phyloP scores from a whole-genome alignment of 1,284 basidiomycete genomes.

The Tilletia caries region DNA sequence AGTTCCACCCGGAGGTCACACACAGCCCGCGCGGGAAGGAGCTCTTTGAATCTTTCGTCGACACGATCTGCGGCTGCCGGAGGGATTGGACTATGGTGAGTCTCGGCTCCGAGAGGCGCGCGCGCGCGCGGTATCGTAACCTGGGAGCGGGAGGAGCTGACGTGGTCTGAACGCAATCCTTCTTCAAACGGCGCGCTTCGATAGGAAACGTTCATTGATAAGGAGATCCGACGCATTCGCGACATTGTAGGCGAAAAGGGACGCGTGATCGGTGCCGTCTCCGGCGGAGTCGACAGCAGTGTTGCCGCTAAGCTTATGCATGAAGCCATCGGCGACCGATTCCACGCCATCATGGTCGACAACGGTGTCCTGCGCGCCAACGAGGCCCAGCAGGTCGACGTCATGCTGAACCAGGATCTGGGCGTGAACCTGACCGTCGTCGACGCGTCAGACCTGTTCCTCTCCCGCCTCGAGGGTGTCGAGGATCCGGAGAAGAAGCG shows the following conservation, averaged over 20 bases:
- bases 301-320: conserved; percentile 99
- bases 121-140: too few species aligned
- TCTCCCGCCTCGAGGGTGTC: conserved; percentile 79
- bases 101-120: too few species aligned
- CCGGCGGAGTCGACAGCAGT: conserved; percentile 94
- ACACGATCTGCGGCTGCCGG: conserved; percentile 73
- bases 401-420: conserved; percentile 88
- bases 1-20: conserved; percentile 99
- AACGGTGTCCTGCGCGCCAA: conserved; percentile 92
- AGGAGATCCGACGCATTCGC: conserved; percentile 90
- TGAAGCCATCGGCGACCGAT: conserved; percentile 92
- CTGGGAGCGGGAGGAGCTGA: too few species aligned
- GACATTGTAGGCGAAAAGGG: conserved; percentile 92
- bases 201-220: conserved; percentile 84
- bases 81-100: conserved; percentile 87
- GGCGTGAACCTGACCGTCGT: conserved; percentile 95
- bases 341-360: conserved; percentile 99
- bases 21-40: conserved; percentile 87
- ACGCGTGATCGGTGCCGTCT: conserved; percentile 95
- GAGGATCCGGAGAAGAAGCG: conserved; percentile 97
- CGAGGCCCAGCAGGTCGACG: conserved; percentile 88
- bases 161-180: too few species aligned
- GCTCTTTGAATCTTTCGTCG: conserved; percentile 83
- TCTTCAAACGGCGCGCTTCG: conserved; percentile 63
- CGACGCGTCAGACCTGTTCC: conserved; percentile 90